Conservation (phyloP, 1,139 yeast species). For the Yamadazyma atlantica region DNA sequence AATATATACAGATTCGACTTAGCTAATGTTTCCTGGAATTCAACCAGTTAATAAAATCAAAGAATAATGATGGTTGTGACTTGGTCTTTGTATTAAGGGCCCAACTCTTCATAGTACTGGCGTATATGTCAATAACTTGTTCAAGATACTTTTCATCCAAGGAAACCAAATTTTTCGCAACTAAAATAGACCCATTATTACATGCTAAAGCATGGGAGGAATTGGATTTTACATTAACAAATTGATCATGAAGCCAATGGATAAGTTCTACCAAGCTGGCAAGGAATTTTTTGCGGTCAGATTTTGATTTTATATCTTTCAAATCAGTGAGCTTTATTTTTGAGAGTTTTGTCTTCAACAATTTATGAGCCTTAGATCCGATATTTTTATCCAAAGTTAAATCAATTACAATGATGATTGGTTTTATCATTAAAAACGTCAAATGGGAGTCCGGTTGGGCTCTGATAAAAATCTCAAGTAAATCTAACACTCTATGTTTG, state of each 20-base stretch:
- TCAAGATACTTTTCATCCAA: slow-evolving; percentile 32
- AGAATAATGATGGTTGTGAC: slow-evolving; percentile 61
- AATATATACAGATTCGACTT: too few species aligned
- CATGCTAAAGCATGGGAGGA: slow-evolving; percentile 56
- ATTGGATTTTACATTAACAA: slow-evolving; percentile 42
- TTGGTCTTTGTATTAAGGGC: slow-evolving; percentile 46
- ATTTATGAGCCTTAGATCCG: slow-evolving; percentile 73
- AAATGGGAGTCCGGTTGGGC: slow-evolving; percentile 42
- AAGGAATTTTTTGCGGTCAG: slow-evolving; percentile 19
- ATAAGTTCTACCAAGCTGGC: slow-evolving; percentile 26
- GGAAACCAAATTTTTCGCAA: slow-evolving; percentile 54
- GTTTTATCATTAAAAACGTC: slow-evolving; percentile 51
- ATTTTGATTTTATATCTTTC: slow-evolving; percentile 7
- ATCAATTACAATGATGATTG: slow-evolving; percentile 60
- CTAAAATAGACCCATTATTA: slow-evolving; percentile 60
- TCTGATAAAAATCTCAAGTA: slow-evolving; percentile 63
- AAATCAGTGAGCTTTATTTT: slow-evolving; percentile 38
- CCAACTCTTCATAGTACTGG: slow-evolving; percentile 61
- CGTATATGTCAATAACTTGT: slow-evolving; percentile 55
- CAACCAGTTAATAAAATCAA: slow-evolving; percentile 82
- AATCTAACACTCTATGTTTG: slow-evolving; percentile 75
- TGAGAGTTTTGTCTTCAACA: slow-evolving; percentile 64
- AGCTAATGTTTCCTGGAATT: slow-evolving; percentile 39
- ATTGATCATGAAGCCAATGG: slow-evolving; percentile 38
- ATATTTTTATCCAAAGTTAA: slow-evolving; percentile 68